These are phyloP conservation scores for Exophiala bonariae DNA, from an alignment of 2,329 filamentous ascomycete genomes.

Conservation along the genomic window DNA sequence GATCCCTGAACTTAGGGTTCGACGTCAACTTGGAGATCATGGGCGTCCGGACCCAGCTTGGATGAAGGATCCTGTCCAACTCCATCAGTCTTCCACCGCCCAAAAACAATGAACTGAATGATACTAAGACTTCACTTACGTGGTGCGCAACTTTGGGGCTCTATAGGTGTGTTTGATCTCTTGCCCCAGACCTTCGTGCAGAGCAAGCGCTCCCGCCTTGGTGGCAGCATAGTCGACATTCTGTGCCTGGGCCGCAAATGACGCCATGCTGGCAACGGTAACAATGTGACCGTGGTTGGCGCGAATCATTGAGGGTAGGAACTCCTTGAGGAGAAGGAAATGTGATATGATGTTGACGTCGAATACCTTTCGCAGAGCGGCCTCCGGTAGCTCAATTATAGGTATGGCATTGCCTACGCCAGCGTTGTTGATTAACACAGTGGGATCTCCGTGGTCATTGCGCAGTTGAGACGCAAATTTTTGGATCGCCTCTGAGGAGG, in stretches of 20 bases:
- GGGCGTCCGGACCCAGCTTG: background rate
- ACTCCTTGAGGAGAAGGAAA: conserved; percentile 64
- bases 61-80: background rate
- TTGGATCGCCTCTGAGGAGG: conserved; percentile 38
- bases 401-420: conserved; percentile 59
- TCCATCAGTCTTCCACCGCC: background rate
- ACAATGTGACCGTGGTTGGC: conserved; percentile 71
- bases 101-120: too few species aligned
- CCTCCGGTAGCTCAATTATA: conserved; percentile 59
- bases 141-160: too few species aligned
- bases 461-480: conserved; percentile 35
- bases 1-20: background rate
- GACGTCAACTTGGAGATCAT: background rate
- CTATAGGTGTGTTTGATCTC: too few species aligned
- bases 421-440: conserved; percentile 70
- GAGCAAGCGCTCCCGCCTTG: conserved; percentile 66
- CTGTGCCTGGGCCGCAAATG: conserved; percentile 59
- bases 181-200: conserved; percentile 59
- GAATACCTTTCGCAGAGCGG: conserved; percentile 65
- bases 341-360: conserved; percentile 69
- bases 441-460: conserved; percentile 54
- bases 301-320: conserved; percentile 64
- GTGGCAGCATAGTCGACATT: conserved; percentile 67
- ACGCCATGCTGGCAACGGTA: conserved; percentile 66
- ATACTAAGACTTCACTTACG: too few species aligned